These are phyloP conservation scores for Dactylellina haptotyla DNA, from an alignment of 2,329 filamentous ascomycete species.

Conservation along the genomic window DNA sequence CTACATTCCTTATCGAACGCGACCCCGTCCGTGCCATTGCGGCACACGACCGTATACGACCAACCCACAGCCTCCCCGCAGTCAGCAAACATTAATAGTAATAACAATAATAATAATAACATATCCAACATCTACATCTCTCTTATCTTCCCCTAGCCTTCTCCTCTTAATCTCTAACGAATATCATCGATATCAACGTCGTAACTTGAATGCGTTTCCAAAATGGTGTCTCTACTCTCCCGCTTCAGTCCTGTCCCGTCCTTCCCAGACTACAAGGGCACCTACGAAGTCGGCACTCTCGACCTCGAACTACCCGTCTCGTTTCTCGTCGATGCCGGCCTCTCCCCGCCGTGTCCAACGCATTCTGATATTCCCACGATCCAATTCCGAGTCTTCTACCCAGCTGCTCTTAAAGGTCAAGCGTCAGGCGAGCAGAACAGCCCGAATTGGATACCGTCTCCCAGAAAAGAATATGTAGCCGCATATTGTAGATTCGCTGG, in stretches of 20 bases:
- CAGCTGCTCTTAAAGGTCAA: conserved; percentile 59
- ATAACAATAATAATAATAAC: background rate
- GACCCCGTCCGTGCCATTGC: too few relatives aligned
- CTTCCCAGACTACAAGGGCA: conserved; percentile 80
- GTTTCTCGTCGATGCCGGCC: conserved; percentile 33
- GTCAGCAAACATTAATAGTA: too few relatives aligned
- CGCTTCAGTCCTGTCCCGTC: conserved; percentile 63
- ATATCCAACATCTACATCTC: background rate
- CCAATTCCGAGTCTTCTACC: conserved; percentile 85
- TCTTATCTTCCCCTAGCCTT: too few relatives aligned
- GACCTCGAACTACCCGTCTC: conserved; percentile 82
- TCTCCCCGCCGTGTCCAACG: conserved; percentile 56
- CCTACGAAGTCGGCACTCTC: conserved; percentile 79
- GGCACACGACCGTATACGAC: too few relatives aligned
- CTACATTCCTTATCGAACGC: background rate
- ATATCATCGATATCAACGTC: too few relatives aligned
- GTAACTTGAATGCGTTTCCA: background rate
- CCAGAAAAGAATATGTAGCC: conserved; percentile 77
- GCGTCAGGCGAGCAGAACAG: conserved; percentile 57
- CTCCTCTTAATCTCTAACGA: background rate
- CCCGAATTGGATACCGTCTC: conserved; percentile 80
- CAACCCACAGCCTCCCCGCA: too few relatives aligned
- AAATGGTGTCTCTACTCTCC: conserved; percentile 40
- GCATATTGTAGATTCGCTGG: conserved; percentile 82
- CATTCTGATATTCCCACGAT: conserved; percentile 70